Evolutionary conservation across 202 grass and related monocot species (phyloP), one percentile per base, ranked within the genome.

Genomic region (Schoenoplectus tabernaemontani): DNA sequence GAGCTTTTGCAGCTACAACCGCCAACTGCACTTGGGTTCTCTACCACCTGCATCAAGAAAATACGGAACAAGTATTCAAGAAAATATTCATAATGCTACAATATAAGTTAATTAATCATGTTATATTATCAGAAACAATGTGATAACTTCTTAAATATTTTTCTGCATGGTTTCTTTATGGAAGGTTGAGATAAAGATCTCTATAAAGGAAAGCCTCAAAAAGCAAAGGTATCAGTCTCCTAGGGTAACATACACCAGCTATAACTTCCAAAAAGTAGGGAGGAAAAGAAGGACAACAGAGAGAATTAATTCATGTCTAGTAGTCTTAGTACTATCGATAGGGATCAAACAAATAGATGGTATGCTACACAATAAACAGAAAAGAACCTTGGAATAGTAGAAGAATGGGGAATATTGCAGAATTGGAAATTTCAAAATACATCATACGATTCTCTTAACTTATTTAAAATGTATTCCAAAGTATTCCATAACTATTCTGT

Each of bases 1-100:
- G 90, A 97, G 78, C 90, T 93, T 79, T 93, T 97, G 64, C 90
- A 93, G 65, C 93, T 93, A 82, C 90, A 97, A 60, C 93, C 88
- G 53, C 88, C 87, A 61, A 89, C 87, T 11, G 90, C 90, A 85
- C 85, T 90, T 5, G 90, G 93, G 86, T 97, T 97, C 77, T 85
- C 77, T 65, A 86, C 87, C 5, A 97, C 88, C 93, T 97, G 85
- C n/a, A n/a, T n/a, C n/a, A n/a, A n/a, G n/a, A n/a, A 51, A 51
- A 3, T 16, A n/a, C 9, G 16, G 6, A 16, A 65, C 7, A 39
- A 65, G 16, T 65, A 42, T 5, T 41, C 0, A 68, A 66, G 22
- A n/a, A 23, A 42, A 68, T 68, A 23, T 43, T 22, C 9, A 43
- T 42, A 65, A 56, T 2, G 17, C 0, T 38, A 38, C n/a, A 15